phyloP scores from a whole-genome alignment of 768 basidiomycete species.

The Auriscalpium orientale region DNA sequence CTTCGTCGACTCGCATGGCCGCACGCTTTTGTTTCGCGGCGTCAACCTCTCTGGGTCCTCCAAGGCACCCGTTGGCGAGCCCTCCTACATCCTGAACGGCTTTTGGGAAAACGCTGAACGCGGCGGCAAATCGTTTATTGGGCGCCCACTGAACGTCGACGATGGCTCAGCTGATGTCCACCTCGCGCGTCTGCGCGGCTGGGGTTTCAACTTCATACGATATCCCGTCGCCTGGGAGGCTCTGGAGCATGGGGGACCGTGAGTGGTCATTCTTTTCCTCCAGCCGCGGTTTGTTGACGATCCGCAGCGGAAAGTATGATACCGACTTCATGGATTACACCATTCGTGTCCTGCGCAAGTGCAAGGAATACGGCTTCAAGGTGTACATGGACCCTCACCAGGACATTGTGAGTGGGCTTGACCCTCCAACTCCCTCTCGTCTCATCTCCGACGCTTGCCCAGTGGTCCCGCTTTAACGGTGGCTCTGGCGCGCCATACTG shows the following conservation, averaged over 20 bases:
- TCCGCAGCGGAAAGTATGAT: slow-evolving; percentile 76
- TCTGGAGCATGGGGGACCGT: slow-evolving; percentile 93
- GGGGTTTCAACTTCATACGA: slow-evolving; percentile 88
- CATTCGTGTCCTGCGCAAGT: slow-evolving; percentile 78
- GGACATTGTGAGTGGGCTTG: slow-evolving; percentile 61
- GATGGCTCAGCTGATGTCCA: slow-evolving; percentile 84
- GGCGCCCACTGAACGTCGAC: slow-evolving; percentile 75
- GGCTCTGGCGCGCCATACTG: slow-evolving; percentile 94
- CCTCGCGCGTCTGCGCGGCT: slow-evolving; percentile 73
- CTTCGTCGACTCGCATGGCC: slow-evolving; percentile 69
- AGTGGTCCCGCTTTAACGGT: slow-evolving; percentile 96
- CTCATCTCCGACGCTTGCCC: background rate
- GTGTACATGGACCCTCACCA: slow-evolving; percentile 96
- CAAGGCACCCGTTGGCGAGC: slow-evolving; percentile 72
- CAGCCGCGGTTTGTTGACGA: background rate
- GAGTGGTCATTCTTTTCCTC: slow-evolving; percentile 30
- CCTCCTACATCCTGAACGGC: slow-evolving; percentile 57
- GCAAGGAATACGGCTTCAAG: slow-evolving; percentile 86
- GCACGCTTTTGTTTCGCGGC: slow-evolving; percentile 82
- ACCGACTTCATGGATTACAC: slow-evolving; percentile 90
- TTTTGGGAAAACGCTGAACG: slow-evolving; percentile 79
- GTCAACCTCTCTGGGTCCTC: slow-evolving; percentile 88
- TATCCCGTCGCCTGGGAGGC: slow-evolving; percentile 94
- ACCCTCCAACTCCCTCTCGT: background rate
- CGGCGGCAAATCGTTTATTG: slow-evolving; percentile 65